These are phyloP conservation scores for Ganoderma sp. DNA, from an alignment of 1,284 basidiomycete genomes.

Conservation along the genomic window DNA sequence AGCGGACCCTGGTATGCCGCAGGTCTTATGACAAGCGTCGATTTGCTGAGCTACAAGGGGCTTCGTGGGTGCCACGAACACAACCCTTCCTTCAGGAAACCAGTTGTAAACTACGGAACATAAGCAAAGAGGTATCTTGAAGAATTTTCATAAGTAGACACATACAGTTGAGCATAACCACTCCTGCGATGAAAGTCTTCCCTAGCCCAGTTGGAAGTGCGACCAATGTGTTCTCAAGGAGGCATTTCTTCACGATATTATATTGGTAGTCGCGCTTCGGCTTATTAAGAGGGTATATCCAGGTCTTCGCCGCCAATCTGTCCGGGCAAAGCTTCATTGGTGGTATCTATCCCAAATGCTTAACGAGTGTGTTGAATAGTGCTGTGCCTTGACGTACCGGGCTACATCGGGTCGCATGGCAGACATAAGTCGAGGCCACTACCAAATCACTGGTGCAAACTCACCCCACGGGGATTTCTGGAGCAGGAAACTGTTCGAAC, in stretches of 20 bases:
- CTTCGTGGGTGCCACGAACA: conserved; percentile 96
- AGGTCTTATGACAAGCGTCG: conserved; percentile 90
- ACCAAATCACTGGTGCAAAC: neutral
- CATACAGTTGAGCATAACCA: conserved; percentile 93
- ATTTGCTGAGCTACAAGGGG: conserved; percentile 96
- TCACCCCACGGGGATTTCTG: conserved; percentile 65
- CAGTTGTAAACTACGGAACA: conserved; percentile 77
- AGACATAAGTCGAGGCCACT: neutral
- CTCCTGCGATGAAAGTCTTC: conserved; percentile 98
- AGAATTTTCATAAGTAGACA: conserved; percentile 12
- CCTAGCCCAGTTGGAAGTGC: conserved; percentile 96
- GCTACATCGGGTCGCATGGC: conserved; percentile 26
- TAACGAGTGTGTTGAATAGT: neutral
- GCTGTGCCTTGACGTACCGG: conserved; percentile 41
- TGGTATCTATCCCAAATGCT: conserved; percentile 54
- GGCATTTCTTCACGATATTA: conserved; percentile 87
- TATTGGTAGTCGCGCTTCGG: conserved; percentile 94
- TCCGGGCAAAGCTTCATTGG: conserved; percentile 82
- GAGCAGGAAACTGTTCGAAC: conserved; percentile 84
- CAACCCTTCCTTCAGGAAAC: conserved; percentile 92
- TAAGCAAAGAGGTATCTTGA: neutral
- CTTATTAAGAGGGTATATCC: conserved; percentile 92
- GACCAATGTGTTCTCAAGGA: conserved; percentile 95
- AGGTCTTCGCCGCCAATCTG: conserved; percentile 80
- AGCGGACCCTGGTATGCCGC: conserved; percentile 90